These are phyloP conservation scores for Colletotrichum acutatum DNA, from an alignment of 2,329 filamentous ascomycete species.

Conservation along the genomic window DNA sequence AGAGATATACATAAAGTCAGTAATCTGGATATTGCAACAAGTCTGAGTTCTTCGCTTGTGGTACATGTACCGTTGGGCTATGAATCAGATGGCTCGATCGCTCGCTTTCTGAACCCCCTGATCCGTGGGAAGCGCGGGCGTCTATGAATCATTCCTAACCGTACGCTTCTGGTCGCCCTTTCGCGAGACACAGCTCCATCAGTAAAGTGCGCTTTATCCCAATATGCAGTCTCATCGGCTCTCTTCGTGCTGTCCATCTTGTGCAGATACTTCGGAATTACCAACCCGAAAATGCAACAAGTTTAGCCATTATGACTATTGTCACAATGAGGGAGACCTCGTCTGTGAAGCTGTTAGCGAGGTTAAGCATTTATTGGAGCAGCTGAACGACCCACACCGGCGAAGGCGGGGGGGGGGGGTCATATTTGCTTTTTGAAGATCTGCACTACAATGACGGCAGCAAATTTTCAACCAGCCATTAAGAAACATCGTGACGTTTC, in stretches of 20 bases:
- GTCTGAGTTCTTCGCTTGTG: no score
- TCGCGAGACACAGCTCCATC: conserved; percentile 12
- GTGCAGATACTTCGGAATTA: conserved; percentile 36
- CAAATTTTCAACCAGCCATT: conserved; percentile 49
- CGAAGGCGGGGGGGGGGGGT: not conserved
- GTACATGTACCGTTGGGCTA: no score
- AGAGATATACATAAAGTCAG: no score
- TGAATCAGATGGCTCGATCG: no score
- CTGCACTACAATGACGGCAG: conserved; percentile 40
- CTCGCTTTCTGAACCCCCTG: not conserved
- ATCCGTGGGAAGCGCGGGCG: not conserved
- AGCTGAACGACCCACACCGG: conserved; percentile 26
- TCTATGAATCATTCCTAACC: conserved; percentile 19
- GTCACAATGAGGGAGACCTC: conserved; percentile 33
- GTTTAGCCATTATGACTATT: conserved; percentile 34
- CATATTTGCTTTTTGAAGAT: conserved; percentile 39
- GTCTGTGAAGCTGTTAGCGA: conserved; percentile 8
- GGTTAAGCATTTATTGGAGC: not conserved
- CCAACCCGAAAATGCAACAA: conserved; percentile 30
- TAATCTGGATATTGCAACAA: no score
- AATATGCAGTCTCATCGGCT: conserved; percentile 22
- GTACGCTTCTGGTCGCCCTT: conserved; percentile 25
- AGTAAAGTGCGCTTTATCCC: conserved; percentile 32
- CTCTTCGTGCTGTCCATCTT: conserved; percentile 34
- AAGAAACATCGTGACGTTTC: conserved; percentile 61